Evolutionary conservation across 805 yeast genomes (phyloP).

Genomic region (Lachancea quebecensis): DNA sequence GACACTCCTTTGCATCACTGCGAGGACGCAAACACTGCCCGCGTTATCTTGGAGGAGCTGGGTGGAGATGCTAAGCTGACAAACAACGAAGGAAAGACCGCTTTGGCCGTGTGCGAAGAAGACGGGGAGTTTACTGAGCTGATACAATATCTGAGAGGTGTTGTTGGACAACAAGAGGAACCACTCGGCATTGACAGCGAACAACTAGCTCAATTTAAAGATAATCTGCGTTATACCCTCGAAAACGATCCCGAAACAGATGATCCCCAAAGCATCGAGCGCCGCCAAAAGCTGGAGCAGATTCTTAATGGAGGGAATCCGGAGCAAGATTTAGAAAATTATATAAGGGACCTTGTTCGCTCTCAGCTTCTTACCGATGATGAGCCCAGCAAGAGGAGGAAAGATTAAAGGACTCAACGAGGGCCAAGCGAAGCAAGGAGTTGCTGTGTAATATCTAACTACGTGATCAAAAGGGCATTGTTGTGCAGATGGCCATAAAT

Average conservation of each 20-base stretch:
- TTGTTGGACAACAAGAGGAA: constrained; percentile 27
- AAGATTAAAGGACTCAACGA: background rate
- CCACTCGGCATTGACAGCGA: constrained; percentile 24
- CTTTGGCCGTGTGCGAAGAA: constrained; percentile 69
- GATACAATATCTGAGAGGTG: constrained; percentile 50
- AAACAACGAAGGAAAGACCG: constrained; percentile 70
- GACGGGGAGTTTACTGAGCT: constrained; percentile 83
- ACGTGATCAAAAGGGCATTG: no score
- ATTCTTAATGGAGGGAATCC: constrained; percentile 77
- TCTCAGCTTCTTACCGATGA: constrained; percentile 35
- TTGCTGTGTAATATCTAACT: background rate
- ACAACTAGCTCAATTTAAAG: constrained; percentile 27
- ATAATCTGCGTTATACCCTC: constrained; percentile 52
- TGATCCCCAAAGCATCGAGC: constrained; percentile 44
- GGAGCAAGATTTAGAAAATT: constrained; percentile 65
- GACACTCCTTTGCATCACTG: constrained; percentile 93
- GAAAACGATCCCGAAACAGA: constrained; percentile 39
- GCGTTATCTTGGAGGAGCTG: constrained; percentile 55
- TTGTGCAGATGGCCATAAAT: no score
- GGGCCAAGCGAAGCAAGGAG: no score
- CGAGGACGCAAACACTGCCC: constrained; percentile 65
- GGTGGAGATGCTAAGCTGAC: constrained; percentile 57
- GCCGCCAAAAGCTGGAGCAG: constrained; percentile 57
- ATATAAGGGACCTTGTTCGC: constrained; percentile 60
- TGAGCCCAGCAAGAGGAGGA: constrained; percentile 4